Conservation (phyloP, 352 stramenopile species). For the Phytophthora brassicae region DNA sequence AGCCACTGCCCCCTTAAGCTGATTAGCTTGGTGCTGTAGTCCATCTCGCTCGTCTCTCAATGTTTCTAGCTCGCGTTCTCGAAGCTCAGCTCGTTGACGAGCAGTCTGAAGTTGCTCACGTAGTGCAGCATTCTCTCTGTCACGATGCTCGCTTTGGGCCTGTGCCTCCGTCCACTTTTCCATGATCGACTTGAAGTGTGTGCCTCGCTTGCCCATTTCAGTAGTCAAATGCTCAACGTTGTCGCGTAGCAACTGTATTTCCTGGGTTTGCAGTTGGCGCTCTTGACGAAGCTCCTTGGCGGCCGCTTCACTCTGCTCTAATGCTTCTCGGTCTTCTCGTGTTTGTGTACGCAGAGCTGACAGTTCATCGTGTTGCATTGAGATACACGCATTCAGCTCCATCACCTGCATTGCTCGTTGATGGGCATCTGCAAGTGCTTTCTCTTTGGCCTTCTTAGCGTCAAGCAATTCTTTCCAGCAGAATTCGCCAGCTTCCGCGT, state of each 20-base stretch:
- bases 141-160: slow-evolving; percentile 56
- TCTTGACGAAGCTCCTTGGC: slow-evolving; percentile 51
- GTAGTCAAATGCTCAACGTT: slow-evolving; percentile 49
- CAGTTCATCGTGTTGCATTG: slow-evolving; percentile 79
- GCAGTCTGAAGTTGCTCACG: slow-evolving; percentile 55
- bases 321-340: slow-evolving; percentile 38
- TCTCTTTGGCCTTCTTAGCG: slow-evolving; percentile 54
- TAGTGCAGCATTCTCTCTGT: slow-evolving; percentile 53
- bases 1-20: slow-evolving; percentile 70
- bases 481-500: slow-evolving; percentile 40
- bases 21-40: slow-evolving; percentile 69
- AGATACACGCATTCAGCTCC: slow-evolving; percentile 72
- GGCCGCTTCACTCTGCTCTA: slow-evolving; percentile 45
- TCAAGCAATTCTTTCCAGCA: slow-evolving; percentile 65
- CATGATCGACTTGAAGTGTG: slow-evolving; percentile 67
- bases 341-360: slow-evolving; percentile 45
- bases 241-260: slow-evolving; percentile 56
- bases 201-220: slow-evolving; percentile 60
- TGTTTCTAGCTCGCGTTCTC: slow-evolving; percentile 44
- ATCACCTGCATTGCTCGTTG: slow-evolving; percentile 61
- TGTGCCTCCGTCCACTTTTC: slow-evolving; percentile 75
- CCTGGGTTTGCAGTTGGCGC: slow-evolving; percentile 48
- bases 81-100: slow-evolving; percentile 37
- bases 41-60: slow-evolving; percentile 57
- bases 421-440: slow-evolving; percentile 55